Evolutionary conservation across 768 basidiomycete species (phyloP), one percentile per base, ranked within the genome.

Genomic region (Pulveroboletus sp.): DNA sequence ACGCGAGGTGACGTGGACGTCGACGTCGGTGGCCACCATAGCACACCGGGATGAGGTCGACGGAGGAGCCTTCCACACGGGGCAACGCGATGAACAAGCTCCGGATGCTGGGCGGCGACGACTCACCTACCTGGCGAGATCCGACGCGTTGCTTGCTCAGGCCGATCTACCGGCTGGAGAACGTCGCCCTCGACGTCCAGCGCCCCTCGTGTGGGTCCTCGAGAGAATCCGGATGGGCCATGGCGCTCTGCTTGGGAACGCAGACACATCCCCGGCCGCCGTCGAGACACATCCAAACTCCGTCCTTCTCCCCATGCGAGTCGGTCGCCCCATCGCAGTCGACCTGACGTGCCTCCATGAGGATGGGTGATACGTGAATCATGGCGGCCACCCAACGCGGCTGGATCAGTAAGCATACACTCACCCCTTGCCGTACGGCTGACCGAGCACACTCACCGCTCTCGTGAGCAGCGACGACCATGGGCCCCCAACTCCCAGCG

Each of bases 111-210:
- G 8, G 3, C 39, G 3, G 6, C n/a, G 35, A 30, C 17, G 3
- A 30, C 14, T 44, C 43, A 17, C 28, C 17, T 35, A 10, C 42
- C 57, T 50, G 49, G 43, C 47, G 53, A 60, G 55, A 57, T 53
- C 58, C 51, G 58, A 35, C 38, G 14, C 30, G 5, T 4, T 21
- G n/a, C n/a, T n/a, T 24, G n/a, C 32, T 39, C 26, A 32, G 35
- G 33, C 35, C 33, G 4, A 39, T 46, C 41, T 41, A 56, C 53
- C n/a, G n/a, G n/a, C n/a, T n/a, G n/a, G n/a, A n/a, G n/a, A n/a
- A n/a, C n/a, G n/a, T n/a, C n/a, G n/a, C n/a, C n/a, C n/a, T n/a
- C n/a, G 39, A 9, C 24, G 33, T 43, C 31, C 43, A 15, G 18
- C 17, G 30, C 5, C 31, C 24, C 24, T 24, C 11, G 40, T 31